Conservation (phyloP, 129 eudicot genomes). For the Smallanthus sonchifolius region DNA sequence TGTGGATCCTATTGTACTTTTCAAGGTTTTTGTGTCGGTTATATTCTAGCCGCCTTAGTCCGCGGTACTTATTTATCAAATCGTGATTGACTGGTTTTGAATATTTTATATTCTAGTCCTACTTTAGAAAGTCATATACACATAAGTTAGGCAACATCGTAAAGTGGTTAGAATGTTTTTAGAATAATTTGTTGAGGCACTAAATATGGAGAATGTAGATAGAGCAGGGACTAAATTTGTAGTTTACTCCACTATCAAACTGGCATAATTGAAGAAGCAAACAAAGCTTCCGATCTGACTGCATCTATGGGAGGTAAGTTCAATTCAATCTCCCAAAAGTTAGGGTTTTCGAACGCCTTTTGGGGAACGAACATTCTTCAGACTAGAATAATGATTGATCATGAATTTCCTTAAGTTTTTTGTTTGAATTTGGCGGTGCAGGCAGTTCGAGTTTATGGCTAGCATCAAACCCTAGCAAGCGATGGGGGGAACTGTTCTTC, state of each 20-base stretch:
- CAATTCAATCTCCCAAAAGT: constrained; percentile 11
- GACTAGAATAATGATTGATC: neutral
- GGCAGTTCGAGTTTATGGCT: constrained; percentile 57
- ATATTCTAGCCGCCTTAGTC: too few species aligned
- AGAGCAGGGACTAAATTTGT: neutral
- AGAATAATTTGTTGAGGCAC: neutral
- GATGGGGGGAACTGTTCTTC: constrained; percentile 94
- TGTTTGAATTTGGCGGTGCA: constrained; percentile 12
- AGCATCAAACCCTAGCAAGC: constrained; percentile 80
- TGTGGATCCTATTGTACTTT: too few species aligned
- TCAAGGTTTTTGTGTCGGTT: too few species aligned
- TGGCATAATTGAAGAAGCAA: neutral
- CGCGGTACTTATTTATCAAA: too few species aligned
- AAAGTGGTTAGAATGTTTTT: too few species aligned
- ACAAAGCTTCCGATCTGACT: constrained; percentile 29
- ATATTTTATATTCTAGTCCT: too few species aligned
- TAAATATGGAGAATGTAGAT: neutral
- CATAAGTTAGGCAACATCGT: too few species aligned
- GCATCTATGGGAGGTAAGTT: constrained; percentile 41
- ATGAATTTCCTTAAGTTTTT: neutral
- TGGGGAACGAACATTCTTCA: neutral
- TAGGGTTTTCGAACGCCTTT: constrained; percentile 4
- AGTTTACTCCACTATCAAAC: neutral
- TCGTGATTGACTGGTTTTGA: too few species aligned
- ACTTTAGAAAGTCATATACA: too few species aligned